phyloP scores from a whole-genome alignment of 352 stramenopile species.

The Pythium sukuiense region DNA sequence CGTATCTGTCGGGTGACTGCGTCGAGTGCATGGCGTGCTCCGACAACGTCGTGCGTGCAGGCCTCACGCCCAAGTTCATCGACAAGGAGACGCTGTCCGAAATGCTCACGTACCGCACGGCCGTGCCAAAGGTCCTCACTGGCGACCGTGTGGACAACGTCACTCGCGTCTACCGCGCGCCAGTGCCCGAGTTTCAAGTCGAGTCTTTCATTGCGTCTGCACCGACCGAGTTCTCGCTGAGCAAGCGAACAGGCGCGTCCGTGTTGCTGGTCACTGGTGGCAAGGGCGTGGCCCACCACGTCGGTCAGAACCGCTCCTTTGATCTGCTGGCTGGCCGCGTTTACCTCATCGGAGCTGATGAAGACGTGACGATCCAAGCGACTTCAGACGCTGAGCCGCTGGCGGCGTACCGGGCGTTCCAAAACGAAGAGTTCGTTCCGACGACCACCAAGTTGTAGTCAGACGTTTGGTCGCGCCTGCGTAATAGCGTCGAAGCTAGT shows the following conservation, averaged over 20 bases:
- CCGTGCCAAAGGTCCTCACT: constrained; percentile 48
- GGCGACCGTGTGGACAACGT: constrained; percentile 53
- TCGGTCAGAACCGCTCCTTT: constrained; percentile 6
- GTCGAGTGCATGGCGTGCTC: constrained; percentile 99
- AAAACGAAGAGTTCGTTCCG: constrained; percentile 17
- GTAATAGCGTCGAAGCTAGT: neutral
- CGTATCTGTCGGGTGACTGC: constrained; percentile 95
- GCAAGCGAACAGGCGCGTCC: constrained; percentile 14
- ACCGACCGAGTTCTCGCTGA: neutral
- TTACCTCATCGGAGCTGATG: constrained; percentile 20
- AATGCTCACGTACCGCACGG: constrained; percentile 97
- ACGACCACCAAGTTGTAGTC: constrained; percentile 3
- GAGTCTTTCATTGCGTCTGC: constrained; percentile 37
- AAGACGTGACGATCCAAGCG: constrained; percentile 8
- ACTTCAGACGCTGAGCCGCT: neutral
- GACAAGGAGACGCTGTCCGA: constrained; percentile 96
- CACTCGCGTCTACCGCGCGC: constrained; percentile 86
- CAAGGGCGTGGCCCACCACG: constrained; percentile 2
- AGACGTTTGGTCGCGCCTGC: neutral
- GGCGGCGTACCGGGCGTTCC: constrained; percentile 21
- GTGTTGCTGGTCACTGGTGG: constrained; percentile 18
- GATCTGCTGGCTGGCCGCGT: constrained; percentile 6
- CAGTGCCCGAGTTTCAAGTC: constrained; percentile 92
- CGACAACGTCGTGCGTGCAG: constrained; percentile 99
- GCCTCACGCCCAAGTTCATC: constrained; percentile 98